These are phyloP conservation scores for Centella asiatica DNA, from an alignment of 129 eudicot genomes.

Conservation along the genomic window DNA sequence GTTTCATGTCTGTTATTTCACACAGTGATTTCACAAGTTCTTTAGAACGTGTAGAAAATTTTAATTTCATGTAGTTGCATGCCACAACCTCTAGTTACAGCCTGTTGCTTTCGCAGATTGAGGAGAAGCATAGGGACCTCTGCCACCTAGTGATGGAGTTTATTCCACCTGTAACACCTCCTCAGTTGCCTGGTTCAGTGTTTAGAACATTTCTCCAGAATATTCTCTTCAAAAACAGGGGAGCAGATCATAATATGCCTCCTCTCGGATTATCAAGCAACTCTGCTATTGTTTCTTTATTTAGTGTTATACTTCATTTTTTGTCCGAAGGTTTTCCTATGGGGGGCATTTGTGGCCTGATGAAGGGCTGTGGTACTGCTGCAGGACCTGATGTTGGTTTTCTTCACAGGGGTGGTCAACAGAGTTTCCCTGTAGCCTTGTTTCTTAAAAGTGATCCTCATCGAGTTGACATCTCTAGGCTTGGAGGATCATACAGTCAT, in stretches of 20 bases:
- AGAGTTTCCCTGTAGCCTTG: conserved; percentile 69
- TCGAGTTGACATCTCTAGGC: conserved; percentile 70
- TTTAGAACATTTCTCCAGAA: conserved; percentile 76
- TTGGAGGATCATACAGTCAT: conserved; percentile 86
- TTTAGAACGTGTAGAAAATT: no score
- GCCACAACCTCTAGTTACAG: not conserved
- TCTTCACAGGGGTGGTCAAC: conserved; percentile 94
- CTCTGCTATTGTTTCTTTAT: conserved; percentile 81
- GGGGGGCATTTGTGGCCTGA: conserved; percentile 49
- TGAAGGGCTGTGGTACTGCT: conserved; percentile 43
- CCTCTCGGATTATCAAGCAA: conserved; percentile 83
- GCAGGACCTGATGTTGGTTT: conserved; percentile 57
- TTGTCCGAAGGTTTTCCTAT: conserved; percentile 77
- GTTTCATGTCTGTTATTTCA: no score
- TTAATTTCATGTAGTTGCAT: no score
- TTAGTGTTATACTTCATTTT: conserved; percentile 72
- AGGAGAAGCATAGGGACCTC: conserved; percentile 95
- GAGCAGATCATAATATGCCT: conserved; percentile 82
- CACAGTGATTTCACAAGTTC: no score
- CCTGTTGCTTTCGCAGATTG: conserved; percentile 55
- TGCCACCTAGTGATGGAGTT: conserved; percentile 83
- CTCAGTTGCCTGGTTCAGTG: conserved; percentile 86
- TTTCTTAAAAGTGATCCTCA: conserved; percentile 80
- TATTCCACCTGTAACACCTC: conserved; percentile 81
- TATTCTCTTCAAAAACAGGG: conserved; percentile 67